Base-by-base conservation (phyloP, 2,329 filamentous ascomycete species). In the Venturia pyrina region DNA sequence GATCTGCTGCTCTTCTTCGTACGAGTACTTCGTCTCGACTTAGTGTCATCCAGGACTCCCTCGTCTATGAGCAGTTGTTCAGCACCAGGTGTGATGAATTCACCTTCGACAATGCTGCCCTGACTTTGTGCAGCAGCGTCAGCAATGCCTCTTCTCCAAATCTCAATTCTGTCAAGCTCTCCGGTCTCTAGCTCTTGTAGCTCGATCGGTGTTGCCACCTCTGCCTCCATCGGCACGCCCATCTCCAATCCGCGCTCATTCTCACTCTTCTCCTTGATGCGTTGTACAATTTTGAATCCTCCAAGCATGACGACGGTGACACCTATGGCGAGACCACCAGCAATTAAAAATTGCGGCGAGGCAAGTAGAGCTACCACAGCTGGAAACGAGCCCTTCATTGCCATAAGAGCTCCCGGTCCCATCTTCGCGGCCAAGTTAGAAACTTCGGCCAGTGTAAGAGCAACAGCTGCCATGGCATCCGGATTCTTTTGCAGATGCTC, bases 271-370 rank as follows among this genome's bases (percentile, higher is more conserved):
- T 74, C 79, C 71, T 81, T 80, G 70, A 98, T 90, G 71, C 87
- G 88, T 82, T 97, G 96, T 78, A 99, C 87, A 75, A 99, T 97
- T 79, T 96, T 98, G 84, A 91, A 98, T 5, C 95, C 93, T 65
- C 95, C 95, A 67, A 99, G 91, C 75, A 95, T 93, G 71, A 99
- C 91, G 10, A 98, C 87, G 0, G 95, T 98, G n/a, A 96, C 88
- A 17, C 95, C 95, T 0, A 96, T 87, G 0, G 90, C 91, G 17
- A 96, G 87, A 56, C 93, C 90, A 0, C 90, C 91, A 4, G 92
- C 92, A 71, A 99, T 96, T 69, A 97, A 85, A 74, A 99, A 99
- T 73, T 99, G 91, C 0, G 95, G 95, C 66, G 89, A 93, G 0
- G 91, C 87, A 3, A 99, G 84, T 28, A 99, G 83, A 0, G 89